Conservation (phyloP, 306 rosid species). For the Vigna trinervia region DNA sequence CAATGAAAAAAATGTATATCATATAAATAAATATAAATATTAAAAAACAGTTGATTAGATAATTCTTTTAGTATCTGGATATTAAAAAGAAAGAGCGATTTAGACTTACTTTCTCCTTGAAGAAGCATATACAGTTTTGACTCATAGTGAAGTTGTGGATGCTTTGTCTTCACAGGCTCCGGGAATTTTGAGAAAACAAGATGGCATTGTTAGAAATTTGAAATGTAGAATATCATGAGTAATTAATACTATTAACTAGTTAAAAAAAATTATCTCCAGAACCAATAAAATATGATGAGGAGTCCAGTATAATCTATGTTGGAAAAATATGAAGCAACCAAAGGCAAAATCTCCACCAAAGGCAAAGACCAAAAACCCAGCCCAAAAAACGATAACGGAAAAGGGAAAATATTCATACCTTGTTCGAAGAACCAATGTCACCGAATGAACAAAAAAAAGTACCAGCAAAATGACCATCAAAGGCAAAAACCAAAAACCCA, state of each 20-base stretch:
- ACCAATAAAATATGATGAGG: conserved; percentile 14
- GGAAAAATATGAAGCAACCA: conserved; percentile 2
- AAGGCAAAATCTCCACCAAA: too few species aligned
- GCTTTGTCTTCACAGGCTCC: conserved; percentile 96
- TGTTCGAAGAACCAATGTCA: too few species aligned
- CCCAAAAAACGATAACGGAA: too few species aligned
- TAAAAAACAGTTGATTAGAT: conserved; percentile 15
- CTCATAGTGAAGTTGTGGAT: conserved; percentile 99
- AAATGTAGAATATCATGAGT: conserved; percentile 20
- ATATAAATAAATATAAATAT: neutral
- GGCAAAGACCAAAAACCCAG: too few species aligned
- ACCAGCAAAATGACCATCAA: too few species aligned
- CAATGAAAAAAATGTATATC: neutral
- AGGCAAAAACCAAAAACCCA: too few species aligned
- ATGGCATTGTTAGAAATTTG: conserved; percentile 35
- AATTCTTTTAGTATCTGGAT: conserved; percentile 16
- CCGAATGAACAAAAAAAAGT: too few species aligned
- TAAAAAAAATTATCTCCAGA: neutral
- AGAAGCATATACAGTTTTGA: conserved; percentile 97
- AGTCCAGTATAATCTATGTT: conserved; percentile 25
- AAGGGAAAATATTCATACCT: too few species aligned
- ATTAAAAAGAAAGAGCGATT: conserved; percentile 30
- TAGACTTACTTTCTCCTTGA: conserved; percentile 97
- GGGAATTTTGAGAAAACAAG: conserved; percentile 33
- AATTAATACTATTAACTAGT: neutral